phyloP scores from a whole-genome alignment of 1,139 yeast genomes.

The Scheffersomyces insectosa region DNA sequence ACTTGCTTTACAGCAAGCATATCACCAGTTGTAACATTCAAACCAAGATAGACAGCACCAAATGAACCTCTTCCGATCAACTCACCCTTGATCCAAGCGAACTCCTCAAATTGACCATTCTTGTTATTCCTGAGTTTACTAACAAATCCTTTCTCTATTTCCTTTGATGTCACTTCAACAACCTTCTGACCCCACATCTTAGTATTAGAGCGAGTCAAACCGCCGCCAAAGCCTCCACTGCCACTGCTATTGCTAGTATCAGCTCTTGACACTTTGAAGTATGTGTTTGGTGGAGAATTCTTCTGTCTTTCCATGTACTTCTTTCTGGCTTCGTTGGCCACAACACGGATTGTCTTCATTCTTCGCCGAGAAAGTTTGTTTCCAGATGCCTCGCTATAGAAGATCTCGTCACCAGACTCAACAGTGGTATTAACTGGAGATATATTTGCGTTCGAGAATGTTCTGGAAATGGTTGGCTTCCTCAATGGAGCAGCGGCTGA shows the following conservation, averaged over 20 bases:
- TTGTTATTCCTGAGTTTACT: constrained; percentile 61
- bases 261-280: constrained; percentile 54
- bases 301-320: constrained; percentile 47
- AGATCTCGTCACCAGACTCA: constrained; percentile 35
- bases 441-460: constrained; percentile 49
- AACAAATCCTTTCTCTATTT: constrained; percentile 57
- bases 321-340: constrained; percentile 82
- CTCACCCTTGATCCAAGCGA: constrained; percentile 98
- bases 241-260: neutral
- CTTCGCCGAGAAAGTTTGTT: constrained; percentile 40
- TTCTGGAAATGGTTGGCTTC: constrained; percentile 44
- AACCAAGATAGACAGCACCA: constrained; percentile 91
- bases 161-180: constrained; percentile 82
- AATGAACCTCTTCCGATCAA: constrained; percentile 95
- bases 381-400: constrained; percentile 32
- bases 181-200: constrained; percentile 98
- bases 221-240: constrained; percentile 8
- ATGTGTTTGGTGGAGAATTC: constrained; percentile 57
- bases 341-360: constrained; percentile 87
- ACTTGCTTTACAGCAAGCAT: constrained; percentile 99
- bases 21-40: constrained; percentile 96
- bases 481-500: constrained; percentile 13
- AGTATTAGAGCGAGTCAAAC: constrained; percentile 75
- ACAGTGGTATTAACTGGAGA: constrained; percentile 34
- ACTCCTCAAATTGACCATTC: constrained; percentile 72